phyloP scores from a whole-genome alignment of 805 yeast species.

The Wickerhamomyces hampshirensis region DNA sequence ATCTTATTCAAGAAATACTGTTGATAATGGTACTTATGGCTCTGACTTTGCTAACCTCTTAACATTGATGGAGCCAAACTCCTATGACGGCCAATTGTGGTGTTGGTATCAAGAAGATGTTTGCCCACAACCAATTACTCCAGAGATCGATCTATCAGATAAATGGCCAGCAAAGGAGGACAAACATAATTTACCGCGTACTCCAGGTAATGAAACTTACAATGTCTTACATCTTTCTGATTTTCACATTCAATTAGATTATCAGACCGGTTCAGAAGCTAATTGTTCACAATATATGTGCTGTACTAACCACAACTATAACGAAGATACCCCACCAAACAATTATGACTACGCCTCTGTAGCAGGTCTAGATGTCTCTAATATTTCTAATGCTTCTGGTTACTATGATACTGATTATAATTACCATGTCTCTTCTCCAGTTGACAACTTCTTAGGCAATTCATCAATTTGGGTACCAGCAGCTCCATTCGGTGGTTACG shows the following conservation, averaged over 20 bases:
- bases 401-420: conserved; percentile 6
- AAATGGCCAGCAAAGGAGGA: not conserved
- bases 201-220: conserved; percentile 23
- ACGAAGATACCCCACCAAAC: conserved; percentile 29
- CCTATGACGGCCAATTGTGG: not conserved
- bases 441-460: conserved; percentile 19
- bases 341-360: not conserved
- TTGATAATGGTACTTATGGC: conserved; percentile 11
- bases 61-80: not conserved
- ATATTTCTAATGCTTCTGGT: not conserved
- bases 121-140: not conserved
- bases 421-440: not conserved
- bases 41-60: conserved; percentile 13
- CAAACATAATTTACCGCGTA: conserved; percentile 10
- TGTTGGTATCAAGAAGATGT: not conserved
- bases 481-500: conserved; percentile 53
- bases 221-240: conserved; percentile 62
- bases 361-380: not conserved
- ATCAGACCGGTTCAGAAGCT: conserved; percentile 46
- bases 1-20: not conserved
- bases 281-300: conserved; percentile 52
- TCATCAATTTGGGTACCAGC: conserved; percentile 42
- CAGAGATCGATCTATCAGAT: not conserved
- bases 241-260: conserved; percentile 54
- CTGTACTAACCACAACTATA: conserved; percentile 48